phyloP scores from a whole-genome alignment of 257 asterid species.

The Solanum corneliomulleri region DNA sequence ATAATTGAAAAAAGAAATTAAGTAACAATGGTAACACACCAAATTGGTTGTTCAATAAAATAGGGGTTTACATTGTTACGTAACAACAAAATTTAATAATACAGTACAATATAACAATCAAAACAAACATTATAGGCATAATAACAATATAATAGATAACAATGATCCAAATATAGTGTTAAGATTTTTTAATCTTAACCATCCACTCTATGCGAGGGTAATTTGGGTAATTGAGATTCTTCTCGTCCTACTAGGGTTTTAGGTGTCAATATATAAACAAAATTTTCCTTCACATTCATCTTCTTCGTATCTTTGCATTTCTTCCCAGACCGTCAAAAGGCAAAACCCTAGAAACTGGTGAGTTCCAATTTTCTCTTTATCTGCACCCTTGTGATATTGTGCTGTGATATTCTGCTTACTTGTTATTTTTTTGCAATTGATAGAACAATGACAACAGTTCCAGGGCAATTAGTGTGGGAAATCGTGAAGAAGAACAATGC shows the following conservation, averaged over 20 bases:
- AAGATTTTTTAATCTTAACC: too few species aligned
- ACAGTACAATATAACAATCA: too few species aligned
- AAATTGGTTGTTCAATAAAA: too few species aligned
- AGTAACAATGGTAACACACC: too few species aligned
- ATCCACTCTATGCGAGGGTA: neutral
- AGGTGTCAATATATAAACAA: neutral
- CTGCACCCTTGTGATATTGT: neutral
- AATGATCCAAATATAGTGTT: too few species aligned
- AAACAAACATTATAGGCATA: too few species aligned
- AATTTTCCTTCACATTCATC: neutral
- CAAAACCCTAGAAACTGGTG: constrained; percentile 20
- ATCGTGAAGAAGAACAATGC: constrained; percentile 83
- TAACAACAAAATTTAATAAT: too few species aligned
- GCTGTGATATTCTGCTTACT: neutral
- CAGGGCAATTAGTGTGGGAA: constrained; percentile 92
- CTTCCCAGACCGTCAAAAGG: constrained; percentile 16
- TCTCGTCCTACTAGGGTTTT: constrained; percentile 5
- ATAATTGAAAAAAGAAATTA: too few species aligned
- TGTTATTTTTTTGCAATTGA: neutral
- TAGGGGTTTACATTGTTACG: too few species aligned
- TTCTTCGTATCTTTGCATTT: neutral
- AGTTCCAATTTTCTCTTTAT: neutral
- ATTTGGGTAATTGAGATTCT: neutral
- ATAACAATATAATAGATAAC: too few species aligned
- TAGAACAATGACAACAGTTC: constrained; percentile 61